Evolutionary conservation across 2,329 filamentous ascomycete species (phyloP).

Genomic region (Anisogramma anomala): DNA sequence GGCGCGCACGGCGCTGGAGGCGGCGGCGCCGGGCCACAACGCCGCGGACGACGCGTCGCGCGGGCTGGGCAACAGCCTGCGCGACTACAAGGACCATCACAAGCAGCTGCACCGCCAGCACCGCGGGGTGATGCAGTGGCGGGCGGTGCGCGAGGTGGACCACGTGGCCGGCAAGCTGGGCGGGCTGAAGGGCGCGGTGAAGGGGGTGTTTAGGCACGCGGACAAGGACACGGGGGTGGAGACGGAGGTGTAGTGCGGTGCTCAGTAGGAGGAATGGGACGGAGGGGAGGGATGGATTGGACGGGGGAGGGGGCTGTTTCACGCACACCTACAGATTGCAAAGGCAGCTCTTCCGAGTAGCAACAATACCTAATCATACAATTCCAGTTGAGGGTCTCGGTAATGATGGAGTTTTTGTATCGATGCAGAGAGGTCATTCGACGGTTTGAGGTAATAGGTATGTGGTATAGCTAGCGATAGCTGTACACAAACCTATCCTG

Average conservation of each 20-base stretch:
- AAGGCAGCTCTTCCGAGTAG: no score
- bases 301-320: no score
- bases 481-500: no score
- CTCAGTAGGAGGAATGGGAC: no score
- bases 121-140: constrained; percentile 64
- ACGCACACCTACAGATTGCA: no score
- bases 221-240: constrained; percentile 50
- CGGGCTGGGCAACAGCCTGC: constrained; percentile 38
- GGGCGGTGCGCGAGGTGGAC: constrained; percentile 38
- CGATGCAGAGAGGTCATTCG: no score
- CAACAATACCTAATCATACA: no score
- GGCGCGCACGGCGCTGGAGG: constrained; percentile 13
- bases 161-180: constrained; percentile 39
- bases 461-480: no score
- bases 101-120: constrained; percentile 54
- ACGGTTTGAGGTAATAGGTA: no score
- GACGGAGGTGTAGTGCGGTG: constrained; percentile 59
- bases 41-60: constrained; percentile 31
- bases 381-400: no score
- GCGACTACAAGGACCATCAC: constrained; percentile 48
- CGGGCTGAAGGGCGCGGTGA: constrained; percentile 47
- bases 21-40: constrained; percentile 20
- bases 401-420: no score
- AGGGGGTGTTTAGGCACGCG: constrained; percentile 45
- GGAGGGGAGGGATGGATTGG: no score